Conservation (phyloP, 176 grass and related monocot species). For the Microstegium vimineum region DNA sequence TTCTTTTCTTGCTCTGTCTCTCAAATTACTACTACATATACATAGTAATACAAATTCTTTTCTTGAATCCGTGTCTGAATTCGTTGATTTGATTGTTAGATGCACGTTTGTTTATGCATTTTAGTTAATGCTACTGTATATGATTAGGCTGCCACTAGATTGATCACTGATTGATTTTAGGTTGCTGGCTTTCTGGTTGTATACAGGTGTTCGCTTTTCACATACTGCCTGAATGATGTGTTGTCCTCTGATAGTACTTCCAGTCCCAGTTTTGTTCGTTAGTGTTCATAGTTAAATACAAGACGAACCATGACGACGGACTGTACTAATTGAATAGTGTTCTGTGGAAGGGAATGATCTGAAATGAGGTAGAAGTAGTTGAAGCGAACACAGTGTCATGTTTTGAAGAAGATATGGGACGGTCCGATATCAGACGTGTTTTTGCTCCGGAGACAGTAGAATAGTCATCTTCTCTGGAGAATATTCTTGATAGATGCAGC, state of each 20-base stretch:
- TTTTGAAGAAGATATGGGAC: no score
- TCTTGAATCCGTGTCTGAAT: background rate
- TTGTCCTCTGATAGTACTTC: background rate
- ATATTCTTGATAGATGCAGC: no score
- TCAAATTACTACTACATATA: background rate
- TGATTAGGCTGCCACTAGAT: background rate
- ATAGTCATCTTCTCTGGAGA: no score
- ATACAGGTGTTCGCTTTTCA: background rate
- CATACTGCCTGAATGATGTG: background rate
- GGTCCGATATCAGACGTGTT: no score
- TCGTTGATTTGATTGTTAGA: background rate
- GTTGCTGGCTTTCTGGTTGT: background rate
- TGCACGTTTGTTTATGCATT: background rate
- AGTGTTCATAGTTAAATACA: background rate
- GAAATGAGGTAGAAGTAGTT: no score
- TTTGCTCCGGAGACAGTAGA: no score
- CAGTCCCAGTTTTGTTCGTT: background rate
- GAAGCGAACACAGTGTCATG: no score
- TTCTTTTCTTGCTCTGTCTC: background rate
- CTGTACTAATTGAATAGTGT: no score
- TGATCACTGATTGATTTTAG: background rate
- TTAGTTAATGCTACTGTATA: background rate
- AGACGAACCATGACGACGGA: background rate
- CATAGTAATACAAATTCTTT: background rate
- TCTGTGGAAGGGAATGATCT: no score